Evolutionary conservation across 163 green algal genomes (phyloP).

Genomic region (Scenedesmus sp.): DNA sequence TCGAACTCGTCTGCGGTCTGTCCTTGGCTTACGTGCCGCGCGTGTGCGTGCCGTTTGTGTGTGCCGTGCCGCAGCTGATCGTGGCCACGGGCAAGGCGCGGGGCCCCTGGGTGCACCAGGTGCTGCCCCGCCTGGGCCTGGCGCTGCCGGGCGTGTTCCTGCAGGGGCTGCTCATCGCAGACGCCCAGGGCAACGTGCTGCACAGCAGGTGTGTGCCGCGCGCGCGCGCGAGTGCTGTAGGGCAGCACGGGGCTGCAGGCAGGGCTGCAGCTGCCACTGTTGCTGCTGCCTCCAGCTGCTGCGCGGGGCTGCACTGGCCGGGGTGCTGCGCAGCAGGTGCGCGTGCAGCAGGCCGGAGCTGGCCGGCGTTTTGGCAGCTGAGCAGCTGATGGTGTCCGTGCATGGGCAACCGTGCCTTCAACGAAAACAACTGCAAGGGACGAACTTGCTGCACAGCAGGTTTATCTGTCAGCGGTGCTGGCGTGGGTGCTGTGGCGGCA

Average conservation of each 20-base stretch:
- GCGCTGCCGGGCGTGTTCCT: conserved; percentile 73
- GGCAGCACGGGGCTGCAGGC: too few relatives aligned
- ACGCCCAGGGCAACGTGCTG: conserved; percentile 59
- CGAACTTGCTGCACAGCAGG: neutral
- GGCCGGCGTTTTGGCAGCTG: too few relatives aligned
- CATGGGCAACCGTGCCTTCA: too few relatives aligned
- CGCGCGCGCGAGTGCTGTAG: too few relatives aligned
- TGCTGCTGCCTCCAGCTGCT: conserved; percentile 32
- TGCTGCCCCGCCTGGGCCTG: conserved; percentile 61
- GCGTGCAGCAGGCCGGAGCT: too few relatives aligned
- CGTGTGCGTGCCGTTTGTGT: neutral
- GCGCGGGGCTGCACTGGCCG: conserved; percentile 58
- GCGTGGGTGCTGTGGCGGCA: neutral
- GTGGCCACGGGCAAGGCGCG: conserved; percentile 80
- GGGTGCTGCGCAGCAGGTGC: conserved; percentile 56
- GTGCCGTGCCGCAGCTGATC: conserved; percentile 59
- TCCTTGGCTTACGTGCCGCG: too few relatives aligned
- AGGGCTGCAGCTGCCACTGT: neutral
- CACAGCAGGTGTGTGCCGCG: conserved; percentile 37
- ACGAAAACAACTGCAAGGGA: too few relatives aligned
- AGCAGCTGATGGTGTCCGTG: neutral
- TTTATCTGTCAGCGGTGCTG: neutral
- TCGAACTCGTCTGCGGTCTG: too few relatives aligned
- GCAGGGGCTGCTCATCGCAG: conserved; percentile 67
- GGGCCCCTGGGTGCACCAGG: conserved; percentile 64